Percentiles rank a stretch among this genome's conserved stretches.
These are phyloP conservation scores for Monilinia fructicola DNA, from an alignment of 2,329 filamentous ascomycete species.

Conservation along the genomic window DNA sequence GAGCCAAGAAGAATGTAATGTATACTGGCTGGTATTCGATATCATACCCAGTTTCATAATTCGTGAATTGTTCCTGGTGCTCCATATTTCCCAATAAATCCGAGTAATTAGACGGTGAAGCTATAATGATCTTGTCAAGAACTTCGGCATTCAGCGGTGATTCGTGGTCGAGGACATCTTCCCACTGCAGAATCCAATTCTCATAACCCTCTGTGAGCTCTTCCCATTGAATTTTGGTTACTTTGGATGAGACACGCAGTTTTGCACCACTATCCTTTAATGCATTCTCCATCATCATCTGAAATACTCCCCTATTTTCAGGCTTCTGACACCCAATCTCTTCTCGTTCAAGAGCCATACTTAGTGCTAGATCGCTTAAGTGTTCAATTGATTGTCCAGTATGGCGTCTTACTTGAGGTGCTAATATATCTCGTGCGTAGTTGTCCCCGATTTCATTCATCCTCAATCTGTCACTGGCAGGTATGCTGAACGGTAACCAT, in stretches of 20 bases:
- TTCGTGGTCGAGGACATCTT: too few relatives aligned
- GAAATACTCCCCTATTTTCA: neutral
- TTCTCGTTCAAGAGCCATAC: slow-evolving; percentile 11
- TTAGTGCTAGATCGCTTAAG: slow-evolving; percentile 14
- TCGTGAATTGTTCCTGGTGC: neutral
- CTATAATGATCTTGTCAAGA: slow-evolving; percentile 14
- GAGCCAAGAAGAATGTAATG: slow-evolving; percentile 5
- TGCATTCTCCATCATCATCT: neutral
- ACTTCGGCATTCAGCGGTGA: neutral
- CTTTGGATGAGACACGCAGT: neutral
- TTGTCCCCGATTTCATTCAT: slow-evolving; percentile 6
- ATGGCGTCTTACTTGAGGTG: slow-evolving; percentile 17
- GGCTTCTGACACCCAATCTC: neutral
- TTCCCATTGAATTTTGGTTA: neutral
- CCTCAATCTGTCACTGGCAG: neutral
- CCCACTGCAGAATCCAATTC: slow-evolving; percentile 7
- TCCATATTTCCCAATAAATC: neutral
- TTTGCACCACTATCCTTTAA: neutral
- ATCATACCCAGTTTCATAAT: neutral
- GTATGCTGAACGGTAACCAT: neutral
- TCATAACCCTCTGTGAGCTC: neutral
- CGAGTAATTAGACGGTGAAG: neutral
- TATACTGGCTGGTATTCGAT: neutral
- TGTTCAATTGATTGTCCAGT: slow-evolving; percentile 8
- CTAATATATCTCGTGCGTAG: slow-evolving; percentile 11